Evolutionary conservation across 345 rosid genomes (phyloP).

Genomic region (Populus euphratica): DNA sequence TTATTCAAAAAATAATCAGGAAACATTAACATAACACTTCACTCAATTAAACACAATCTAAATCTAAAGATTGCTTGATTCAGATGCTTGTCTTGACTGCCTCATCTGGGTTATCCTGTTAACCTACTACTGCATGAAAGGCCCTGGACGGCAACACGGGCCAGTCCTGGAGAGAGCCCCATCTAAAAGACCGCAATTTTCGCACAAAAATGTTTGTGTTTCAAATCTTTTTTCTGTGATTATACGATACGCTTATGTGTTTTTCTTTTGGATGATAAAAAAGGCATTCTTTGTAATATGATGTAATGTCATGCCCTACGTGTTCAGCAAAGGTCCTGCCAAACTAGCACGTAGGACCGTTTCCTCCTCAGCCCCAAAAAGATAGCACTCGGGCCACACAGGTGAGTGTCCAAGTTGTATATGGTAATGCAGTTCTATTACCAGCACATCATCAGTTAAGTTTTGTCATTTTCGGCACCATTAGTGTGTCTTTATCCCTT

Average conservation of each 20-base stretch:
- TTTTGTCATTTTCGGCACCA: conserved; percentile 17
- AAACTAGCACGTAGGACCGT: not conserved
- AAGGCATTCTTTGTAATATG: not conserved
- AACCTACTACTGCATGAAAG: no score
- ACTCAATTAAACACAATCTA: not conserved
- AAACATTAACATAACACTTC: not conserved
- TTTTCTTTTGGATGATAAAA: not conserved
- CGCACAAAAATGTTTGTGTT: not conserved
- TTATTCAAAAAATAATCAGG: not conserved
- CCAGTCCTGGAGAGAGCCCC: no score
- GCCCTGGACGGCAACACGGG: no score
- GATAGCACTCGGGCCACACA: not conserved
- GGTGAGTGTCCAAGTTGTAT: not conserved
- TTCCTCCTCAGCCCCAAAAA: not conserved
- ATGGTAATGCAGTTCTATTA: not conserved
- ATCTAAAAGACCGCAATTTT: no score
- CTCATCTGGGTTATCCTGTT: no score
- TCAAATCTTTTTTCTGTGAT: not conserved
- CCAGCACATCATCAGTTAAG: not conserved
- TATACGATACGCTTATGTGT: not conserved
- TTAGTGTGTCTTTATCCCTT: not conserved
- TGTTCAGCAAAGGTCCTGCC: not conserved
- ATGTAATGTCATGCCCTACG: not conserved
- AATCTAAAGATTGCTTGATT: not conserved
- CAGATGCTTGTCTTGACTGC: not conserved